Base-by-base conservation (phyloP, 1,139 yeast species). In the Taphrina pruni region DNA sequence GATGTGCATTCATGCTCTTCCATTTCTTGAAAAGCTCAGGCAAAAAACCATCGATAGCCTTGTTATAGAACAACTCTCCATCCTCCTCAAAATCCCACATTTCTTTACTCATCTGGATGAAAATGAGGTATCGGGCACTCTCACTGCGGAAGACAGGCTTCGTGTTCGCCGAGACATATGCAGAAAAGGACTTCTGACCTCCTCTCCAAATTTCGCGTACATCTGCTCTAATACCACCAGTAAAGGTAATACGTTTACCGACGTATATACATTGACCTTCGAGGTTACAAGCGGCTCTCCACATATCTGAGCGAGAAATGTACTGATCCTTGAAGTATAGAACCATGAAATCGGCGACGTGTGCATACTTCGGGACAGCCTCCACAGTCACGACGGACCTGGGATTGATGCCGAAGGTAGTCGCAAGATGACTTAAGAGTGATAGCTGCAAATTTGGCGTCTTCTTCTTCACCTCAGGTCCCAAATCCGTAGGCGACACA, bases 11-110 rank as follows among this genome's bases (percentile, higher is more conserved):
- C 70, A 87, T 84, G 51, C 88, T 88, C 73, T 93, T 84, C 98
- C 98, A 94, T 70, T 88, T 85, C 73, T 88, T 88, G 78, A 95
- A 92, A 38, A 94, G 88, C 72, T 88, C 89, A 0, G 99, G 99
- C 71, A 95, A 86, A 70, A 94, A 82, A 32, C 96, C 90, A 77
- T 94, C 93, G 65, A 95, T 91, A 75, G 95, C 86, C 77, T 92
- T 92, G 77, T 93, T 96, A 77, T 93, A 94, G 85, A 91, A 86
- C 65, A 93, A 89, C 75, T 93, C 98, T 0, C 99, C 99, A 74
- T 89, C 89, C 76, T 93, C 97, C 78, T 94, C 98, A 78, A 95
- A 95, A 76, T 93, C 92, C 96, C 98, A 95, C 97, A 94, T 95
- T 76, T 95, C 99, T 54, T 89, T 84, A 0, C 97, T 90, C 73